Conservation (phyloP, 495 filamentous ascomycete species). For the Astrothelium subdiscretum region DNA sequence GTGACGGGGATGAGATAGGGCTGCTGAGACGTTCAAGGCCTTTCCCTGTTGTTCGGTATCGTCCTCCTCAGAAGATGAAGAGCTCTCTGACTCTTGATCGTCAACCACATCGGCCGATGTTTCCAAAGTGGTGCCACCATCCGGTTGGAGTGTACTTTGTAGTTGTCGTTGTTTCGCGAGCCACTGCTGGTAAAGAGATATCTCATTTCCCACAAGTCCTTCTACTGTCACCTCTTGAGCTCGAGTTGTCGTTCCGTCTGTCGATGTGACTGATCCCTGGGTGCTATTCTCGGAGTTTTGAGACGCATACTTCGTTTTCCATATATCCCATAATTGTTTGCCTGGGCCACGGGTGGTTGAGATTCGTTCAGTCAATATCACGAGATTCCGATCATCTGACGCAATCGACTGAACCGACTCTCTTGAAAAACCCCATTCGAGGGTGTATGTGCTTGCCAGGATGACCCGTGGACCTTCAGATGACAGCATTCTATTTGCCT, state of each 20-base stretch:
- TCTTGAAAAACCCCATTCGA: slow-evolving; percentile 93
- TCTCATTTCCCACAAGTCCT: slow-evolving; percentile 59
- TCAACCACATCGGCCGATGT: slow-evolving; percentile 67
- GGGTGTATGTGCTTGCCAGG: slow-evolving; percentile 74
- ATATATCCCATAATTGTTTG: slow-evolving; percentile 27
- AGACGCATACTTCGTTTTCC: slow-evolving; percentile 8
- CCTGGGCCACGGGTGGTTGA: slow-evolving; percentile 17
- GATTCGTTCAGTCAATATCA: slow-evolving; percentile 64
- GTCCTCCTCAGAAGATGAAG: slow-evolving; percentile 72
- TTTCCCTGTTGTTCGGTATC: slow-evolving; percentile 87
- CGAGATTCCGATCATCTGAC: slow-evolving; percentile 61
- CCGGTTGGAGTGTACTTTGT: slow-evolving; percentile 59
- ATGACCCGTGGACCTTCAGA: slow-evolving; percentile 53
- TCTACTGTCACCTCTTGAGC: slow-evolving; percentile 48
- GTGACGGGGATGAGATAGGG: slow-evolving; percentile 66
- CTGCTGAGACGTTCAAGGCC: slow-evolving; percentile 75
- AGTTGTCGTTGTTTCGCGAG: slow-evolving; percentile 72
- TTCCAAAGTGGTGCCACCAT: slow-evolving; percentile 53
- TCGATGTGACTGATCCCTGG: slow-evolving; percentile 35
- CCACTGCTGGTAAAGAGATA: slow-evolving; percentile 77
- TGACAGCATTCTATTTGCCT: slow-evolving; percentile 52
- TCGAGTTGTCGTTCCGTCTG: slow-evolving; percentile 49
- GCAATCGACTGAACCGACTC: slow-evolving; percentile 68
- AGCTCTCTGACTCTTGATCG: slow-evolving; percentile 49
- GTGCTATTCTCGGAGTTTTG: background rate